Conservation (phyloP, 2,329 filamentous ascomycete species). For the Raffaelea albimanens region DNA sequence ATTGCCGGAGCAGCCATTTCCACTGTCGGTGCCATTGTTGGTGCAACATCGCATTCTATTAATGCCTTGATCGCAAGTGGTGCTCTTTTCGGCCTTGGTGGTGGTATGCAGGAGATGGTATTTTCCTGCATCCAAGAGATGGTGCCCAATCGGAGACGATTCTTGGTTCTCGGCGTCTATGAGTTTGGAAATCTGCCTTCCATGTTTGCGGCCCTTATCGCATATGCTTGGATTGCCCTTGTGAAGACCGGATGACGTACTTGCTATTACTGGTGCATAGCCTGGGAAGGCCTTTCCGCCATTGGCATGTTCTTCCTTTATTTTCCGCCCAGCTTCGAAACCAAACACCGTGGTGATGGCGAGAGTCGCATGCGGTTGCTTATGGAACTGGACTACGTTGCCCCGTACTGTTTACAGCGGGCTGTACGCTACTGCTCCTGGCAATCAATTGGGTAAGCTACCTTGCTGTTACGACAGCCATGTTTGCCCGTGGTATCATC, state of each 20-base stretch:
- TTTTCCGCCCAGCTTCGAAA: conserved; percentile 23
- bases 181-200: conserved; percentile 21
- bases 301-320: conserved; percentile 24
- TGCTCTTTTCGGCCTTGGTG: conserved; percentile 26
- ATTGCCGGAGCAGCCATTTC: conserved; percentile 22
- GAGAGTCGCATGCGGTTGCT: conserved; percentile 15
- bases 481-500: too few species aligned
- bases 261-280: conserved; percentile 24
- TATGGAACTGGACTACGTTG: conserved; percentile 6
- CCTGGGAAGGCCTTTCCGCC: conserved; percentile 16
- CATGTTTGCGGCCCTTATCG: conserved; percentile 20
- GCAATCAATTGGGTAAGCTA: too few species aligned
- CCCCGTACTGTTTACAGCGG: not conserved
- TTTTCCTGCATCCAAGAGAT: conserved; percentile 25
- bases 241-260: conserved; percentile 19
- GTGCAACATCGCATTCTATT: conserved; percentile 26
- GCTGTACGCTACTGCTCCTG: too few species aligned
- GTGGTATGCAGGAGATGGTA: conserved; percentile 29
- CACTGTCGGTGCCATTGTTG: conserved; percentile 26
- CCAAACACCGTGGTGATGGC: conserved; percentile 18
- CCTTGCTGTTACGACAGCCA: too few species aligned
- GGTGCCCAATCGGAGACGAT: conserved; percentile 24
- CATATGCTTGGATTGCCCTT: conserved; percentile 22
- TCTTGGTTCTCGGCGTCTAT: conserved; percentile 20
- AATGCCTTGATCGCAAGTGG: conserved; percentile 28